These are phyloP conservation scores for Isabelozyma pseudorhagii DNA, from an alignment of 805 yeast genomes.

Conservation along the genomic window DNA sequence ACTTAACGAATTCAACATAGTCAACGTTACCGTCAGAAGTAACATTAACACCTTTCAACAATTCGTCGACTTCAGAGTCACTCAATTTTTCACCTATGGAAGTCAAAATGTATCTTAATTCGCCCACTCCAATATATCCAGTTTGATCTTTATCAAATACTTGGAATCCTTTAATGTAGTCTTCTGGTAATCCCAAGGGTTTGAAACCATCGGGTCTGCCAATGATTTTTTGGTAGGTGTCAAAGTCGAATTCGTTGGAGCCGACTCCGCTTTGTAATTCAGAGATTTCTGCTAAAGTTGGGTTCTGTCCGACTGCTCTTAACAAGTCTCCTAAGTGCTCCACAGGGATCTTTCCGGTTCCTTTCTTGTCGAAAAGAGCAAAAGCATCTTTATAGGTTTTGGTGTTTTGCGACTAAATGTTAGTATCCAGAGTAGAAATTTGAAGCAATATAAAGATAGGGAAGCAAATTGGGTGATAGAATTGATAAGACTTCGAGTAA, in stretches of 20 bases:
- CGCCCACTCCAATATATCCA: constrained; percentile 97
- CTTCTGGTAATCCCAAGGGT: constrained; percentile 83
- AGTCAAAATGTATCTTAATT: constrained; percentile 89
- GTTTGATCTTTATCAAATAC: constrained; percentile 95
- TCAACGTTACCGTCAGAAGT: constrained; percentile 94
- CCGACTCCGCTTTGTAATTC: constrained; percentile 42
- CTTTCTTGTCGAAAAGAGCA: constrained; percentile 94
- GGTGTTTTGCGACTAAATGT: constrained; percentile 40
- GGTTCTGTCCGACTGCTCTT: constrained; percentile 98
- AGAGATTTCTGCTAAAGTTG: constrained; percentile 84
- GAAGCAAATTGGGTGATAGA: too few relatives aligned
- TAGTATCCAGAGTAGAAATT: constrained; percentile 6
- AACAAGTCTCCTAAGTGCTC: constrained; percentile 88
- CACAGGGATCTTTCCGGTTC: constrained; percentile 84
- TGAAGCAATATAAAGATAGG: too few relatives aligned
- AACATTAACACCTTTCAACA: constrained; percentile 90
- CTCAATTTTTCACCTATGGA: constrained; percentile 92
- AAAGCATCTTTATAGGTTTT: constrained; percentile 82
- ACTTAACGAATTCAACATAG: constrained; percentile 87
- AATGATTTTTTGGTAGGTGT: constrained; percentile 70
- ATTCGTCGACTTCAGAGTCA: constrained; percentile 91
- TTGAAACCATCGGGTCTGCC: constrained; percentile 87
- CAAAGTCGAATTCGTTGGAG: constrained; percentile 63
- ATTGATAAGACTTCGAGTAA: too few relatives aligned
- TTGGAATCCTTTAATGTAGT: constrained; percentile 89